Evolutionary conservation across 2,329 filamentous ascomycete species (phyloP).

Genomic region (Calonectria henricotiae): DNA sequence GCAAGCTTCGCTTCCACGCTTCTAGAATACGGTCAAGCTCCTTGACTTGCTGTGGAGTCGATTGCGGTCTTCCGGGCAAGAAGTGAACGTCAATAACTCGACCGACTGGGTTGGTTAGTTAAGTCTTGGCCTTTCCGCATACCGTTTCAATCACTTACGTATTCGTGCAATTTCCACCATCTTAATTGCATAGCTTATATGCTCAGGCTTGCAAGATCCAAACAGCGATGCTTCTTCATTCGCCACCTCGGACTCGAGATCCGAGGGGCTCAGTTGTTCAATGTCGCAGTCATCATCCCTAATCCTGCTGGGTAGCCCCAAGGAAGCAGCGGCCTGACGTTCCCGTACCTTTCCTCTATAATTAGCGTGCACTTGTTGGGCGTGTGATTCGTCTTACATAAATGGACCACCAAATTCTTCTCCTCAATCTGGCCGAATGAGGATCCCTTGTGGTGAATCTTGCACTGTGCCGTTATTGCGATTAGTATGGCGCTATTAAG

Average conservation of each 20-base stretch:
- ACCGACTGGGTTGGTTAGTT: conserved; percentile 50
- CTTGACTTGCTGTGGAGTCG: conserved; percentile 52
- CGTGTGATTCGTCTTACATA: conserved; percentile 60
- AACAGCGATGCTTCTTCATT: conserved; percentile 48
- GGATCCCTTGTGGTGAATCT: conserved; percentile 51
- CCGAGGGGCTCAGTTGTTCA: conserved; percentile 54
- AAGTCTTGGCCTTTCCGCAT: neutral
- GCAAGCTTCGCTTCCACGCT: conserved; percentile 57
- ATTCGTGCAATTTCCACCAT: conserved; percentile 59
- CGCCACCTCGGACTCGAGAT: conserved; percentile 55
- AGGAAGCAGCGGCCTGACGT: conserved; percentile 58
- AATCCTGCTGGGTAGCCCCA: conserved; percentile 59
- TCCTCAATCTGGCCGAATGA: conserved; percentile 57
- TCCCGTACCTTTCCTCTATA: conserved; percentile 54
- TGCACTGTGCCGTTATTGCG: conserved; percentile 40
- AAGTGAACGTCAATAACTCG: conserved; percentile 59
- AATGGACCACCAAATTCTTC: conserved; percentile 70
- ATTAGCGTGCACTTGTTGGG: conserved; percentile 22
- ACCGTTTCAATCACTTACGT: conserved; percentile 46
- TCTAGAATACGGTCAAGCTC: conserved; percentile 55
- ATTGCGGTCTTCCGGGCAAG: conserved; percentile 54
- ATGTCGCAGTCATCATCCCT: conserved; percentile 61
- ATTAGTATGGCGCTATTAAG: neutral
- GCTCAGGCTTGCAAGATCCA: conserved; percentile 55
- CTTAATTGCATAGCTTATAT: conserved; percentile 58